Percentiles rank a stretch among this genome's conserved stretches.
phyloP scores from a whole-genome alignment of 176 grass and related monocot genomes.

The Phragmites australis region DNA sequence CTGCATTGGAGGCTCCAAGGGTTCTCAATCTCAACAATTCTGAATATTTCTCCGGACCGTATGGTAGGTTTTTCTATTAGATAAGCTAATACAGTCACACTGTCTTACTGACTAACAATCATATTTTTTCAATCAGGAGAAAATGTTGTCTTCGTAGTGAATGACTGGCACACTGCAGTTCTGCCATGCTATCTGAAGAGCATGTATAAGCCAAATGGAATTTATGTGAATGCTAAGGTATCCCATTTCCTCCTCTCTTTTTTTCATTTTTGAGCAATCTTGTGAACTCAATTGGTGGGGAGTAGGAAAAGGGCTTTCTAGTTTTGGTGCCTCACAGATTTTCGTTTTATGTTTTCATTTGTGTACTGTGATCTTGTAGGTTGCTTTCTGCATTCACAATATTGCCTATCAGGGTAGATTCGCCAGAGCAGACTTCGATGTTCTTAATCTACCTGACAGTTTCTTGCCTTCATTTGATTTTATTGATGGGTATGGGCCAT shows the following conservation, averaged over 20 bases:
- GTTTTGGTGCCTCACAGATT: constrained; percentile 11
- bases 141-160: constrained; percentile 83
- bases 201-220: constrained; percentile 71
- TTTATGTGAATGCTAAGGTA: constrained; percentile 88
- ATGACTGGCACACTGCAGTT: constrained; percentile 87
- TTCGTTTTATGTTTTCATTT: constrained; percentile 21
- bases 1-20: constrained; percentile 92
- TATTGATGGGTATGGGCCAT: constrained; percentile 66
- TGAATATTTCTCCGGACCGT: constrained; percentile 69
- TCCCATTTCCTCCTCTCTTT: not conserved
- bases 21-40: constrained; percentile 83
- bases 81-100: constrained; percentile 13
- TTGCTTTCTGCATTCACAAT: constrained; percentile 99
- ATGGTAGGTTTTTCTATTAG: constrained; percentile 53
- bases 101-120: constrained; percentile 18
- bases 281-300: constrained; percentile 7
- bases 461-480: constrained; percentile 90
- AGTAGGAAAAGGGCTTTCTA: constrained; percentile 17
- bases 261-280: constrained; percentile 11
- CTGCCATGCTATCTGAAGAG: constrained; percentile 88
- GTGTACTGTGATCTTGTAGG: constrained; percentile 47
- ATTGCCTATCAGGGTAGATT: constrained; percentile 94
- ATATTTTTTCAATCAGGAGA: constrained; percentile 51
- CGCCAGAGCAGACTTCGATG: constrained; percentile 57
- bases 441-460: constrained; percentile 79